Evolutionary conservation across 139 green algal genomes (phyloP), one percentile per base, ranked within the genome.

Genomic region (Chlamydomonas asymmetrica): DNA sequence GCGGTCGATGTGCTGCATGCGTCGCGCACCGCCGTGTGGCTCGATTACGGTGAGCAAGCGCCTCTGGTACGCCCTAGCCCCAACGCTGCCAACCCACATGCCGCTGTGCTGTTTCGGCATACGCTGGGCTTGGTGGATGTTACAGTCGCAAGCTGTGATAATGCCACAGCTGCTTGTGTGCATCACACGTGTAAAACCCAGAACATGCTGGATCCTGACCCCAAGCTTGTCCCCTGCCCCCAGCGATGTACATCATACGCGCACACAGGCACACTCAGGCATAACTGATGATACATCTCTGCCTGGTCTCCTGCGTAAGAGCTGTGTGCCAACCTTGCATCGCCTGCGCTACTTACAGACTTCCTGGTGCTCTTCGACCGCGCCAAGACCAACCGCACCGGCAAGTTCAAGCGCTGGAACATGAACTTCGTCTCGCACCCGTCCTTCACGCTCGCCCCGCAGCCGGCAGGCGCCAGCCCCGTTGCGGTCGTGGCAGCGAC

Each of bases 1-100:
- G 66, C 66, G 4, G 31, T 74, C 9, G 66, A 74, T 23, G 71
- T 78, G 20, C 25, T 45, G 38, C 71, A 69, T 13, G 60, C 71
- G 10, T 50, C 60, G 18, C 56, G 56, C 31, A 71, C 57, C 38
- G 4, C 61, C 34, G n/a, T 78, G 39, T 52, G 59, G 48, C 20
- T 63, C 18, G 41, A 69, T 37, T 1, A 29, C 27, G 34, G 52
- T 61, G 52, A 31, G 52, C 8, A 59, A 5, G 50, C n/a, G n/a
- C n/a, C n/a, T n/a, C n/a, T n/a, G n/a, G n/a, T n/a, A n/a, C n/a
- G n/a, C n/a, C n/a, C n/a, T n/a, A n/a, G n/a, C n/a, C n/a, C n/a
- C n/a, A n/a, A n/a, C n/a, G n/a, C n/a, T n/a, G n/a, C n/a, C n/a
- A n/a, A n/a, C n/a, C n/a, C n/a, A n/a, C n/a, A n/a, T n/a, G n/a